Base-by-base conservation (phyloP, 306 rosid genomes). In the Lathyrus aphaca region DNA sequence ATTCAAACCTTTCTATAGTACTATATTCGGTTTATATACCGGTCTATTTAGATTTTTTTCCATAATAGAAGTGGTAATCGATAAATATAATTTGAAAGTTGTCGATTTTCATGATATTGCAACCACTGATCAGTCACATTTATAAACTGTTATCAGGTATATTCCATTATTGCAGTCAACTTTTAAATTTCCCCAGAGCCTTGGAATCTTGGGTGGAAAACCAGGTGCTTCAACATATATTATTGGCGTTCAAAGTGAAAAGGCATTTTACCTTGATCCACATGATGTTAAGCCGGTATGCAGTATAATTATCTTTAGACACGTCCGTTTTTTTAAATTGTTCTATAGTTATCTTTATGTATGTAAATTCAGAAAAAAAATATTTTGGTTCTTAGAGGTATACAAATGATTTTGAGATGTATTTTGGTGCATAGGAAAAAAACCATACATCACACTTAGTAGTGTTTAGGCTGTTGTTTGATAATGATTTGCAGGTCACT, bases 191-290 rank as follows among this genome's bases (percentile, higher is more conserved):
- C 92, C 97, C 30, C 99, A 94, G 68, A 91, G 99, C 80, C 90
- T 94, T 23, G 99, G 99, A 60, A 91, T 94, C 73, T 82, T 94
- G 87, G 99, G 99, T 39, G 97, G 99, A 43, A 94, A 77, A 74
- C 88, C 97, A 44, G 95, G 99, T 70, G 91, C 87, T 39, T 94
- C 99, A 48, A 94, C 99, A 16, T 94, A 94, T 70, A 87, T 94
- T 18, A 76, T 94, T 29, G 99, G 99, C 30, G 89, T 87, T 57
- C 99, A 94, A 74, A 91, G 79, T 82, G 97, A 84, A n/a, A 88
- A 88, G 72, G 96, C 91, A 42, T 71, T 91, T 69, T 94, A 87
- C 87, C 99, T 94, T 84, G 99, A 94, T 79, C 99, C 99, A 10
- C 99, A 94, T 77, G 91, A 85, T 16, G 89, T 79, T 78, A 96